phyloP scores from a whole-genome alignment of 108 stramenopile species.

The Craspedostauros australis region DNA sequence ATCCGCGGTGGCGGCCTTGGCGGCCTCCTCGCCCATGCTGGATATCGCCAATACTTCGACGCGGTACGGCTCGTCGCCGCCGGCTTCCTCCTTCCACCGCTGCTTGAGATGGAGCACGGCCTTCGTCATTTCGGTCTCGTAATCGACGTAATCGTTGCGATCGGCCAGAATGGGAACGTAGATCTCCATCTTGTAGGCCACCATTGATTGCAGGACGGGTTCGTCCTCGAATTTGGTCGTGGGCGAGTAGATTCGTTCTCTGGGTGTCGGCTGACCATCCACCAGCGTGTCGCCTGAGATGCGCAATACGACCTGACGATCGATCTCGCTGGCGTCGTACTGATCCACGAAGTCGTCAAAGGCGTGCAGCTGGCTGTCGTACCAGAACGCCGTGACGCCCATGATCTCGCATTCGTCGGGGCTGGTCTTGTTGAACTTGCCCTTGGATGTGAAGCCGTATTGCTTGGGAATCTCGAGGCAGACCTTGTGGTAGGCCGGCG shows the following conservation, averaged over 20 bases:
- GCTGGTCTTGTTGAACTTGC: no score
- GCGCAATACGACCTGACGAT: no score
- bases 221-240: not conserved
- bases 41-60: not conserved
- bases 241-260: no score
- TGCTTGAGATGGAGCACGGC: not conserved
- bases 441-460: no score
- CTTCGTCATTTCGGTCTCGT: not conserved
- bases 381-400: no score
- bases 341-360: no score
- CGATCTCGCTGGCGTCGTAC: no score
- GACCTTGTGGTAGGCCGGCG: not conserved
- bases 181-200: not conserved
- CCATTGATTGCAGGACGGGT: not conserved
- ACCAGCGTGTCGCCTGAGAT: not conserved
- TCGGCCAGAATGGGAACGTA: not conserved
- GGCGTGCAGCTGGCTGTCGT: no score
- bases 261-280: not conserved
- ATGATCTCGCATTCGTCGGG: no score
- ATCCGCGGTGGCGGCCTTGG: not conserved
- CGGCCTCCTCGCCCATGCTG: not conserved
- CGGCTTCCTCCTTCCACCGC: not conserved
- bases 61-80: not conserved
- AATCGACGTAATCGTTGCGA: no score
- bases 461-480: not conserved